phyloP scores from a whole-genome alignment of 306 rosid species.

The Abrus precatorius region DNA sequence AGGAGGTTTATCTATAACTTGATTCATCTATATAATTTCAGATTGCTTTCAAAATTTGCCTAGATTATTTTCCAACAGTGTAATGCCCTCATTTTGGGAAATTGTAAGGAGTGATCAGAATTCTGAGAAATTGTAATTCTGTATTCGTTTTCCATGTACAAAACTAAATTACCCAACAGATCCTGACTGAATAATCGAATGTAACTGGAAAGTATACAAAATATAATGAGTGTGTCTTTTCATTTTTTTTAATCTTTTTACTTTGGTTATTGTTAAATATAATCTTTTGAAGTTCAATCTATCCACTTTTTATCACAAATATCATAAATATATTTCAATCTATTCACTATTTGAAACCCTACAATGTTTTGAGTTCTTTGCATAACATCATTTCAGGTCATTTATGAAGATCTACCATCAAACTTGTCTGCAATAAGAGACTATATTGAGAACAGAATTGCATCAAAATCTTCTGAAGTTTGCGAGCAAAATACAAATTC shows the following conservation, averaged over 20 bases:
- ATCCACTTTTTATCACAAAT: background rate
- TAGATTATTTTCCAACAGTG: background rate
- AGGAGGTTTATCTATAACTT: slow-evolving; percentile 66
- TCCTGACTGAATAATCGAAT: no score
- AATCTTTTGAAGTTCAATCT: slow-evolving; percentile 6
- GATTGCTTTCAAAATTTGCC: background rate
- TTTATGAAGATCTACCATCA: slow-evolving; percentile 93
- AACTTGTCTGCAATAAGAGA: slow-evolving; percentile 86
- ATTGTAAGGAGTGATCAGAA: no score
- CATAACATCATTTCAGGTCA: slow-evolving; percentile 62
- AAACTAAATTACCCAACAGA: no score
- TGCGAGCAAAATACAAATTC: slow-evolving; percentile 45
- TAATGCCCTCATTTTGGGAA: background rate
- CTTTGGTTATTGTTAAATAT: background rate
- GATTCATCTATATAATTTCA: slow-evolving; percentile 6
- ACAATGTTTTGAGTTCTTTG: slow-evolving; percentile 9
- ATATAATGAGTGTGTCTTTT: background rate
- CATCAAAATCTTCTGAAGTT: slow-evolving; percentile 44
- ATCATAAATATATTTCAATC: background rate
- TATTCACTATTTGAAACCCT: background rate
- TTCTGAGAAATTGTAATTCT: no score
- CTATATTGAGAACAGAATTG: slow-evolving; percentile 63
- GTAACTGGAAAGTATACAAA: no score
- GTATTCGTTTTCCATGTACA: no score
- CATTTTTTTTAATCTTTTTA: background rate